phyloP scores from a whole-genome alignment of 176 grass and related monocot genomes.

The Oryza australiensis region DNA sequence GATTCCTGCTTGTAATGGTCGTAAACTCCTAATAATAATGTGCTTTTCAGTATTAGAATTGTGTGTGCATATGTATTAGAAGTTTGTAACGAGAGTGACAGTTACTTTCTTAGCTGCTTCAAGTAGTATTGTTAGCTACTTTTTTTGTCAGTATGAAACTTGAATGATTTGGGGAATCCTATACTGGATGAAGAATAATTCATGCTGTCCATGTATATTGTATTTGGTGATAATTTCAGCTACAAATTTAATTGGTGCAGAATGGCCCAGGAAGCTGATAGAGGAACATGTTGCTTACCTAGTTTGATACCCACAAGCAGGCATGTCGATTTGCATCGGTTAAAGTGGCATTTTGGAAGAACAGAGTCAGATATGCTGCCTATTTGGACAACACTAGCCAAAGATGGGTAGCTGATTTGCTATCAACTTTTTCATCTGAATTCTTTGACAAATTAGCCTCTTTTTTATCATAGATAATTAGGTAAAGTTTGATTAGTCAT shows the following conservation, averaged over 20 bases:
- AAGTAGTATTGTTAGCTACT: slow-evolving; percentile 14
- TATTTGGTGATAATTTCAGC: slow-evolving; percentile 22
- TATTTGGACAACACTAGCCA: slow-evolving; percentile 60
- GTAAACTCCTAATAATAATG: slow-evolving; percentile 36
- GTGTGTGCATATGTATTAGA: neutral
- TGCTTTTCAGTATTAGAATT: slow-evolving; percentile 8
- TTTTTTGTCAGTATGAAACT: slow-evolving; percentile 36
- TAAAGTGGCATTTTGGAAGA: slow-evolving; percentile 48
- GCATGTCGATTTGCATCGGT: slow-evolving; percentile 39
- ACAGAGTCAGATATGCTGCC: slow-evolving; percentile 51
- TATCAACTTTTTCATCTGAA: slow-evolving; percentile 20
- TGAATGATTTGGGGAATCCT: slow-evolving; percentile 43
- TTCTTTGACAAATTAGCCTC: neutral
- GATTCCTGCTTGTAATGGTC: slow-evolving; percentile 38
- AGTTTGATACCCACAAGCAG: slow-evolving; percentile 47
- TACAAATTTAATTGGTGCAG: neutral
- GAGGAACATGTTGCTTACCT: slow-evolving; percentile 40
- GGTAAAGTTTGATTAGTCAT: slow-evolving; percentile 11
- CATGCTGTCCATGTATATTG: slow-evolving; percentile 29
- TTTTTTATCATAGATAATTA: slow-evolving; percentile 14
- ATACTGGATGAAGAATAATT: slow-evolving; percentile 41
- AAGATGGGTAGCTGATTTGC: slow-evolving; percentile 30
- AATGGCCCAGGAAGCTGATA: neutral
- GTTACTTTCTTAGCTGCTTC: slow-evolving; percentile 17
- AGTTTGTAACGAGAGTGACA: slow-evolving; percentile 17